Base-by-base conservation (phyloP, 1,139 yeast species). In the Yamadazyma trypodendri region DNA sequence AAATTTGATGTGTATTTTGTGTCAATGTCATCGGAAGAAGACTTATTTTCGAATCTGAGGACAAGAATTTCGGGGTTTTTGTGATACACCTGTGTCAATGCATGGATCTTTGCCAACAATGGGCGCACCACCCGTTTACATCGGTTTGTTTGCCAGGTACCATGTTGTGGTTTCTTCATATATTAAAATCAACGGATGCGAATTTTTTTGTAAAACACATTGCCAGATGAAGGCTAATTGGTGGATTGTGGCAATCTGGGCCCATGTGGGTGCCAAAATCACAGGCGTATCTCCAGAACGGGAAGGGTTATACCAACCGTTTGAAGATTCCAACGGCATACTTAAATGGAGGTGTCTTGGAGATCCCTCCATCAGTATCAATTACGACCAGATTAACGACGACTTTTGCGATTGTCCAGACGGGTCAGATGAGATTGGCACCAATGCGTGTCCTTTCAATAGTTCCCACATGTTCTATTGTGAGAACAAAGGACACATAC, bases 371-470 rank as follows among this genome's bases (percentile, higher is more conserved):
- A 76, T 88, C 5, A 68, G 65, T 14, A 61, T 90, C 21, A 66
- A 80, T 21, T 71, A 68, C 36, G 68, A 68, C 31, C 86, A 82
- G 53, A 75, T 92, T 48, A 90, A 92, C 55, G 97, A 92, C 56
- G 84, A 89, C 51, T 82, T 75, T 52, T 90, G 97, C 60, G 98
- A 92, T 56, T 92, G 98, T 64, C 97, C 97, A 0, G 98, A 92
- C 61, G 98, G 98, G 0, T 82, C 94, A 3, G 98, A 92, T 60
- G 98, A 92, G 58, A 97, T 97, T 0, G 97, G 97, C 0, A 92
- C 97, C 1, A 71, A 84, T 37, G 97, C 97, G 0, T 92, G 97
- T 58, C 65, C 62, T 1, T 54, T 44, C 36, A 49, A 49, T 6
- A 45, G 63, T 1, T 67, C 69, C 11, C 71, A 72, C 11, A 45